A percentile compares a stretch with the other conserved stretches of the same genome.
Conservation (phyloP, 1,139 yeast genomes). For the Suhomyces atakaporum region DNA sequence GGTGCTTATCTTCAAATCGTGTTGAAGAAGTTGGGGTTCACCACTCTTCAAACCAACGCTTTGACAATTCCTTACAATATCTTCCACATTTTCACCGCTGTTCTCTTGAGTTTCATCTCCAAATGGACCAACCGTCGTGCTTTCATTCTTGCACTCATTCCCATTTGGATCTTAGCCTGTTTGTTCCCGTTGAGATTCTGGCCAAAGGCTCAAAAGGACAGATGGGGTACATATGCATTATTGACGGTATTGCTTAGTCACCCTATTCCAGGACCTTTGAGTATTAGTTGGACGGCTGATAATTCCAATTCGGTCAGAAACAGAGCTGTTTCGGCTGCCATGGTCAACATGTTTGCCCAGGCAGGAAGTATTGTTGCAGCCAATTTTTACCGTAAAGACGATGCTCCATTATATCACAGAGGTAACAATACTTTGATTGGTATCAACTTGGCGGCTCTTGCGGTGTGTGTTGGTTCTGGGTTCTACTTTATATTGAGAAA, state of each 20-base stretch:
- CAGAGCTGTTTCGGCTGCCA: conserved; percentile 20
- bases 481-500: conserved; percentile 51
- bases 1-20: conserved; percentile 17
- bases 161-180: conserved; percentile 14
- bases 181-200: conserved; percentile 19
- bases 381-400: conserved; percentile 16
- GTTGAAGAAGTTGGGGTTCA: conserved; percentile 20
- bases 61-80: conserved; percentile 22
- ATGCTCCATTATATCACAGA: conserved; percentile 17
- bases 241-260: conserved; percentile 18
- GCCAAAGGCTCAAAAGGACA: conserved; percentile 19
- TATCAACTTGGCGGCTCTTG: conserved; percentile 15
- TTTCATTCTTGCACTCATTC: conserved; percentile 12
- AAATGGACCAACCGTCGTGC: conserved; percentile 16
- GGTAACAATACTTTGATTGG: conserved; percentile 17
- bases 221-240: conserved; percentile 22
- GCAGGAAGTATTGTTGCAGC: conserved; percentile 16
- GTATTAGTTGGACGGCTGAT: conserved; percentile 18
- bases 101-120: conserved; percentile 13
- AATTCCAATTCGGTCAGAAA: conserved; percentile 19
- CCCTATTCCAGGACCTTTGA: conserved; percentile 14
- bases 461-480: conserved; percentile 13
- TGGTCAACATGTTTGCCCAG: conserved; percentile 19
- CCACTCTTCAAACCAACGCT: conserved; percentile 22
- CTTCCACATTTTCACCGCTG: conserved; percentile 15